Conservation (phyloP, 768 basidiomycete genomes). For the Cubamyces lactineus region DNA sequence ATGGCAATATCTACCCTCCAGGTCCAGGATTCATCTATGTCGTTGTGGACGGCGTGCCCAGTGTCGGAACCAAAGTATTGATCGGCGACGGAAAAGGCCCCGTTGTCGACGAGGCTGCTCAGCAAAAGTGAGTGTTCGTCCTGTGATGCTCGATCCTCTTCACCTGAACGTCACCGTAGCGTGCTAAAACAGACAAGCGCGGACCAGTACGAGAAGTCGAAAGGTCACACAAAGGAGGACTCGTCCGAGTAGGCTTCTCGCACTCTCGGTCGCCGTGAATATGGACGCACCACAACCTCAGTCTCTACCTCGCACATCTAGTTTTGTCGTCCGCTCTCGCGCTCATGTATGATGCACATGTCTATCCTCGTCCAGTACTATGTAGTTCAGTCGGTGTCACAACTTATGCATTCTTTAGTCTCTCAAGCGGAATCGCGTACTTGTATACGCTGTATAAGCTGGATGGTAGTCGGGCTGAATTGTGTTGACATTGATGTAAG, state of each 20-base stretch:
- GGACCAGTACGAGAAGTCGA: constrained; percentile 53
- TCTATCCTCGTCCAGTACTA: no score
- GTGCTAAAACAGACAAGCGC: constrained; percentile 50
- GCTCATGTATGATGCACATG: not conserved
- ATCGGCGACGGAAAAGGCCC: constrained; percentile 69
- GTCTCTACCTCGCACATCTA: not conserved
- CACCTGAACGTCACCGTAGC: constrained; percentile 35
- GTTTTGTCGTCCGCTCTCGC: not conserved
- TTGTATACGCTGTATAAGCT: not conserved
- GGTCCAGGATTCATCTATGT: constrained; percentile 80
- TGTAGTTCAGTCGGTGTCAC: no score
- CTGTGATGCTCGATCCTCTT: no score
- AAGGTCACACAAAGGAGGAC: constrained; percentile 21
- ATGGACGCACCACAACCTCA: no score
- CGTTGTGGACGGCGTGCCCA: constrained; percentile 68
- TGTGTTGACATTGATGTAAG: no score
- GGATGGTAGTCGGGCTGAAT: no score
- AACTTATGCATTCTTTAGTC: no score
- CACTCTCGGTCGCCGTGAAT: no score
- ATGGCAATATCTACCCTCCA: constrained; percentile 70
- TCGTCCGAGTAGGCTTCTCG: not conserved
- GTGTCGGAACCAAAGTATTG: constrained; percentile 63
- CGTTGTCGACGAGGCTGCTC: constrained; percentile 55
- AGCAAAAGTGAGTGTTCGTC: constrained; percentile 54
- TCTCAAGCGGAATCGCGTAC: no score